Base-by-base conservation (phyloP, 2,329 filamentous ascomycete species). In the Westerdykella sp. region DNA sequence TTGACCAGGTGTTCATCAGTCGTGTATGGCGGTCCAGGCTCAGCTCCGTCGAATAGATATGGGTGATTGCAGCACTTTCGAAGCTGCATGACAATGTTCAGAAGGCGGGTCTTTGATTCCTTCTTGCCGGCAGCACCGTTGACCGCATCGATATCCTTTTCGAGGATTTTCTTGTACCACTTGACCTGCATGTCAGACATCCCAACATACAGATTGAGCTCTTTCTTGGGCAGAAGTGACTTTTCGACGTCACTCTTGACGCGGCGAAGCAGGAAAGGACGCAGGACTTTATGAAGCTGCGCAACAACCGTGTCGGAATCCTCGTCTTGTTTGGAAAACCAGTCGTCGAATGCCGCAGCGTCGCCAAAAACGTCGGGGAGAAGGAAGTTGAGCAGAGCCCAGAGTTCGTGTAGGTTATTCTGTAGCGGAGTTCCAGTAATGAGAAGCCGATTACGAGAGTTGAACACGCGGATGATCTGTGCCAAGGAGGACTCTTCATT, bases 151-250 rank as follows among this genome's bases (percentile, higher is more conserved):
- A 98, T 98, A 60, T 98, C 93, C 71, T 97, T 98, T 62, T 98
- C 93, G 3, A 98, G 74, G 56, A 98, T 98, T 73, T 96, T 97
- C 68, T 95, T 86, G 64, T 98, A 98, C 91, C 93, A 98, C 63
- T 93, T 95, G 55, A 96, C 80, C 67, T 98, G 93, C 93, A 98
- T 98, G 45, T 96, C 90, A 1, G 93, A 90, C 91, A 98, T 96
- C 54, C 91, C 93, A 53, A 98, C 84, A 63, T 97, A 98, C 22
- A 98, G 71, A 53, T 98, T 98, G 60, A 97, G 74, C 67, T 98
- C 93, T 68, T 97, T 96, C 76, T 98, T 98, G 2, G 93, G 93
- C 41, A 97, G 71, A 48, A 98, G 73, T 62, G 91, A 97, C 78
- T 98, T 98, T 68, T 98, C 93, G 4, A 98, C 93, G 66, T 98